phyloP scores from a whole-genome alignment of 2,329 filamentous ascomycete species.

The Zymoseptoria crescenta region DNA sequence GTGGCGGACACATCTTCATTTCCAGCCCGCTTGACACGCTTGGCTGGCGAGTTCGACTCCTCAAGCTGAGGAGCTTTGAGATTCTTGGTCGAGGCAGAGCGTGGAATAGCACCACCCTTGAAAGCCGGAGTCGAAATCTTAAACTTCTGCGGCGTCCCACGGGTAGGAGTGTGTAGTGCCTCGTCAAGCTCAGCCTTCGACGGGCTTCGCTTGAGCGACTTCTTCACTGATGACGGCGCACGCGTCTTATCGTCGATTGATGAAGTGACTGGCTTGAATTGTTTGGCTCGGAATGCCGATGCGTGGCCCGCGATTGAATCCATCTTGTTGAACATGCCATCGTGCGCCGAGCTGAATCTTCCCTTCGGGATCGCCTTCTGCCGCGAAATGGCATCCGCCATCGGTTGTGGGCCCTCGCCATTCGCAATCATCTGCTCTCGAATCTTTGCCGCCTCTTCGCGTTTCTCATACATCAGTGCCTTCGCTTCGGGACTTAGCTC shows the following conservation, averaged over 20 bases:
- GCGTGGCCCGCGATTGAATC: constrained; percentile 85
- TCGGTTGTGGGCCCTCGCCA: constrained; percentile 43
- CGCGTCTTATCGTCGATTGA: constrained; percentile 1
- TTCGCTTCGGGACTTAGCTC: constrained; percentile 55
- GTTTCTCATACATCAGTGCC: constrained; percentile 57
- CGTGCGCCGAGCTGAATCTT: constrained; percentile 78
- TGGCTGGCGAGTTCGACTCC: constrained; percentile 45
- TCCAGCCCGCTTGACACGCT: constrained; percentile 52
- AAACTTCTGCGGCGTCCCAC: not conserved
- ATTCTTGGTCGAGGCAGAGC: constrained; percentile 17
- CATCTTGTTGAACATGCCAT: constrained; percentile 93
- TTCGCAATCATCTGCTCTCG: constrained; percentile 60
- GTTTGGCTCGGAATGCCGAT: constrained; percentile 58
- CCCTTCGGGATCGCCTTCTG: constrained; percentile 75
- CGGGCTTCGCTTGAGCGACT: constrained; percentile 47
- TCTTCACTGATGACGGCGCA: constrained; percentile 18
- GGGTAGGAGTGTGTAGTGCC: not conserved
- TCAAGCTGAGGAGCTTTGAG: constrained; percentile 15
- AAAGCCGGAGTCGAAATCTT: constrained; percentile 11
- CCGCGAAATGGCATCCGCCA: constrained; percentile 42
- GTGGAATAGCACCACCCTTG: constrained; percentile 19
- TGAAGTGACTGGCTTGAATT: constrained; percentile 5
- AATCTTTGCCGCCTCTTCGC: constrained; percentile 63
- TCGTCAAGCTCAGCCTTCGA: constrained; percentile 56
- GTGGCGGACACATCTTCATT: constrained; percentile 62